Percentiles rank a stretch among this genome's conserved stretches.
Evolutionary conservation across 2,329 filamentous ascomycete species (phyloP).

Genomic region (Ascochyta koolunga): DNA sequence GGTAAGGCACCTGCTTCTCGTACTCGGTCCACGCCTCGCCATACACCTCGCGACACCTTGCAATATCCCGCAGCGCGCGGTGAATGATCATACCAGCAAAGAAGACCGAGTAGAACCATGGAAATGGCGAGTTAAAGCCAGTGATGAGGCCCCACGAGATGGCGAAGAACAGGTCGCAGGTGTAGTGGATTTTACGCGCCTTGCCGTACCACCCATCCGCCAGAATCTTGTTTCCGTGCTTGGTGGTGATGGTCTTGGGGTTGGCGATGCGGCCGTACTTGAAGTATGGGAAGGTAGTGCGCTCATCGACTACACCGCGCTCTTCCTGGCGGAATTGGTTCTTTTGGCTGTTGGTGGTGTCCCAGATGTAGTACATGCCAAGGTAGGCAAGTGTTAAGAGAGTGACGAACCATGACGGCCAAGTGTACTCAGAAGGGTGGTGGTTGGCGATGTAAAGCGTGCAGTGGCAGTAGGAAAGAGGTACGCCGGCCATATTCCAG

Average conservation of each 20-base stretch:
- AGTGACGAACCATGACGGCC: conserved; percentile 71
- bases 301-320: conserved; percentile 69
- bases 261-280: conserved; percentile 85
- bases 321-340: conserved; percentile 86
- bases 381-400: conserved; percentile 74
- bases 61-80: conserved; percentile 75
- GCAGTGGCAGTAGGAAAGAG: conserved; percentile 91
- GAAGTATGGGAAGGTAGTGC: conserved; percentile 87
- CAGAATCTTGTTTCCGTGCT: conserved; percentile 76
- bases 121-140: conserved; percentile 80
- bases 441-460: conserved; percentile 89
- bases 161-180: conserved; percentile 79
- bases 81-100: conserved; percentile 82
- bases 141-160: conserved; percentile 80
- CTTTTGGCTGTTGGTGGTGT: conserved; percentile 91
- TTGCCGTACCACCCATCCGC: conserved; percentile 80
- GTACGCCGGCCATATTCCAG: conserved; percentile 93
- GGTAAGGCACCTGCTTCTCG: conserved; percentile 77
- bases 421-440: conserved; percentile 75
- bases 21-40: conserved; percentile 84
- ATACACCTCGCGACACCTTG: conserved; percentile 77
- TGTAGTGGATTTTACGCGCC: conserved; percentile 82
- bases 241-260: conserved; percentile 76
- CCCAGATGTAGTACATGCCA: conserved; percentile 89
- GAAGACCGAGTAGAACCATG: conserved; percentile 88